These are phyloP conservation scores for Phytophthora capsici DNA, from an alignment of 352 stramenopile genomes.

Conservation along the genomic window DNA sequence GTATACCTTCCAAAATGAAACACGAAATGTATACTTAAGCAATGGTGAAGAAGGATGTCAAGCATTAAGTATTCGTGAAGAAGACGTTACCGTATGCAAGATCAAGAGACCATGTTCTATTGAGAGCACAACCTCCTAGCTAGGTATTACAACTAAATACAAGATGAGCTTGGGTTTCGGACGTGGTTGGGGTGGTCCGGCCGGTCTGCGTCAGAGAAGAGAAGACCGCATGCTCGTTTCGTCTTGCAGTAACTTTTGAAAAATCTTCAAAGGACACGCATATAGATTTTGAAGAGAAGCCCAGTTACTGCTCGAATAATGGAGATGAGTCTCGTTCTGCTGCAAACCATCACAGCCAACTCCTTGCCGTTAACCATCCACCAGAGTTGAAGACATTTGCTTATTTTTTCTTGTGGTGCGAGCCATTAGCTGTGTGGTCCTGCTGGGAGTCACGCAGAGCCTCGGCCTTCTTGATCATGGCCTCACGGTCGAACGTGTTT, in stretches of 20 bases:
- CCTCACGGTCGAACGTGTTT: constrained; percentile 55
- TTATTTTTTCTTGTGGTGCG: constrained; percentile 64
- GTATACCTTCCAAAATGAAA: too few species aligned
- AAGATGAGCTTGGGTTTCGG: constrained; percentile 30
- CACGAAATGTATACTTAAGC: not conserved
- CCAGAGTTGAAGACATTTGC: constrained; percentile 7
- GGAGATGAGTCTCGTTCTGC: not conserved
- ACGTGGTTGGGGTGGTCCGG: constrained; percentile 11
- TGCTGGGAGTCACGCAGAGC: constrained; percentile 44
- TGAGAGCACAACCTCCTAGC: constrained; percentile 4
- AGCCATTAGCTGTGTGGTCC: constrained; percentile 42
- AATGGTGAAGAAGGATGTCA: too few species aligned
- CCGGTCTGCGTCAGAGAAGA: constrained; percentile 12
- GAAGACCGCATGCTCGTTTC: constrained; percentile 5
- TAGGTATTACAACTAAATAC: constrained; percentile 52
- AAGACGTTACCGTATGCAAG: not conserved
- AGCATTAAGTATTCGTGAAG: not conserved
- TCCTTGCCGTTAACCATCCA: constrained; percentile 12
- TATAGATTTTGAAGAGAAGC: not conserved
- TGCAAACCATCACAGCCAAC: not conserved
- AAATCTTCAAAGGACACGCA: not conserved
- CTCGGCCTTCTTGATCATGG: constrained; percentile 58
- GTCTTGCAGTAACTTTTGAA: not conserved
- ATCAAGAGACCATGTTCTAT: constrained; percentile 9
- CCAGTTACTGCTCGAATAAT: not conserved